phyloP scores from a whole-genome alignment of 345 rosid genomes.

The Salix viminalis region DNA sequence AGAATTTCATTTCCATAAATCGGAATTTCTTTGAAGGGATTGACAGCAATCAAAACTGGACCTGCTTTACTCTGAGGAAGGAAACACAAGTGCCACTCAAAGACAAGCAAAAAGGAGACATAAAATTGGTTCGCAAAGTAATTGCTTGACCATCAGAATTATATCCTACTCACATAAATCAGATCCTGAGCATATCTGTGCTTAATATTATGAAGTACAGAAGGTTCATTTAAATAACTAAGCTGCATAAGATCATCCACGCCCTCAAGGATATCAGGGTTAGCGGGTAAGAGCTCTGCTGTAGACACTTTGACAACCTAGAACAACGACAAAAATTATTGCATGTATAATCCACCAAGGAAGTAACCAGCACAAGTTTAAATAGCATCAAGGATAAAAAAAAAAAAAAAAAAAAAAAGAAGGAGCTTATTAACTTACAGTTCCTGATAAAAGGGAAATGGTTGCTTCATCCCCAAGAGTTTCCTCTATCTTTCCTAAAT shows the following conservation, averaged over 20 bases:
- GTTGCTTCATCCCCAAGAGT: slow-evolving; percentile 58
- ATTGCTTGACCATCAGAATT: slow-evolving; percentile 1
- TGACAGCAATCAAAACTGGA: slow-evolving; percentile 78
- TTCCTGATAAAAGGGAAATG: slow-evolving; percentile 58
- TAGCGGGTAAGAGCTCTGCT: slow-evolving; percentile 82
- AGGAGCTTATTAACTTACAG: slow-evolving; percentile 43
- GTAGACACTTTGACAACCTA: slow-evolving; percentile 75
- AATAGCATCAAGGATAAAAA: neutral
- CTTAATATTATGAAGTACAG: slow-evolving; percentile 79
- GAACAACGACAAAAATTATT: slow-evolving; percentile 14
- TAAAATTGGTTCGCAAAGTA: slow-evolving; percentile 1
- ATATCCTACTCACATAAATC: slow-evolving; percentile 71
- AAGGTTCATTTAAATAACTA: slow-evolving; percentile 92
- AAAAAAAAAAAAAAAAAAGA: no score
- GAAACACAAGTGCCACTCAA: slow-evolving; percentile 16
- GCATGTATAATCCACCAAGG: slow-evolving; percentile 20
- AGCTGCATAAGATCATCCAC: slow-evolving; percentile 88
- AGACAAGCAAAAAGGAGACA: slow-evolving; percentile 9
- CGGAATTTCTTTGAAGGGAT: slow-evolving; percentile 70
- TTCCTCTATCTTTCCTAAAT: slow-evolving; percentile 68
- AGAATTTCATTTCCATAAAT: slow-evolving; percentile 60
- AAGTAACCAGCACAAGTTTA: slow-evolving; percentile 14
- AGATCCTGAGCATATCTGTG: slow-evolving; percentile 68
- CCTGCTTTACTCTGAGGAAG: slow-evolving; percentile 83
- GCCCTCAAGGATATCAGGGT: slow-evolving; percentile 83